Evolutionary conservation across 352 stramenopile genomes (phyloP).

Genomic region (Phytophthora sp.): DNA sequence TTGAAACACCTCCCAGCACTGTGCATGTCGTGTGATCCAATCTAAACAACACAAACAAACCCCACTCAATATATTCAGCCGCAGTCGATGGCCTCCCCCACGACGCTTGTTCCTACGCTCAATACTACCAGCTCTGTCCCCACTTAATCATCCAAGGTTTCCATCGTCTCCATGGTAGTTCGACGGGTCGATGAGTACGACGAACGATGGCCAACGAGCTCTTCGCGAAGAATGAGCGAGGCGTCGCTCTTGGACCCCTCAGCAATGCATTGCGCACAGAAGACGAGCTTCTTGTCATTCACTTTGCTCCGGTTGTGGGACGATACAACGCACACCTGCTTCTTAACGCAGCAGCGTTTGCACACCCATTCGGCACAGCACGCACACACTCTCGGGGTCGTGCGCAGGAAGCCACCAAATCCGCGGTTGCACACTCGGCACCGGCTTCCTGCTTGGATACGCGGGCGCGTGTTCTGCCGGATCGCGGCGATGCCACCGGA

Average conservation of each 20-base stretch:
- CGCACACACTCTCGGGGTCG: conserved; percentile 28
- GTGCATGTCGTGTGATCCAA: conserved; percentile 36
- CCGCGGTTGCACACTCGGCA: conserved; percentile 39
- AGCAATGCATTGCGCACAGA: conserved; percentile 46
- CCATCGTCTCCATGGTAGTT: conserved; percentile 31
- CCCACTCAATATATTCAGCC: conserved; percentile 50
- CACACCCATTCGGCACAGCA: conserved; percentile 44
- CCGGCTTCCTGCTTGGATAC: conserved; percentile 19
- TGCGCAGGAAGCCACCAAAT: conserved; percentile 43
- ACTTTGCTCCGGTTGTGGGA: conserved; percentile 43
- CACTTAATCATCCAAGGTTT: conserved; percentile 3
- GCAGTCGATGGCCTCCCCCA: conserved; percentile 31
- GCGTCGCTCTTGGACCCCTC: conserved; percentile 45
- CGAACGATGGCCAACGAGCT: conserved; percentile 32
- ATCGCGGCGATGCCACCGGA: conserved; percentile 25
- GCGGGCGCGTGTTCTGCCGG: conserved; percentile 11
- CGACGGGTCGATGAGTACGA: conserved; percentile 42
- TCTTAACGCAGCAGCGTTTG: conserved; percentile 51
- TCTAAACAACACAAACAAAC: conserved; percentile 29
- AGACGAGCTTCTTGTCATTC: conserved; percentile 48
- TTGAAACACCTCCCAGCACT: conserved; percentile 35
- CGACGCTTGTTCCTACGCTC: not conserved
- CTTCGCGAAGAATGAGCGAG: conserved; percentile 40
- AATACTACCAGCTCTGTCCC: not conserved
- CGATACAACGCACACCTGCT: conserved; percentile 46